phyloP scores from a whole-genome alignment of 352 stramenopile genomes.

The Phytopythium ostracodes region DNA sequence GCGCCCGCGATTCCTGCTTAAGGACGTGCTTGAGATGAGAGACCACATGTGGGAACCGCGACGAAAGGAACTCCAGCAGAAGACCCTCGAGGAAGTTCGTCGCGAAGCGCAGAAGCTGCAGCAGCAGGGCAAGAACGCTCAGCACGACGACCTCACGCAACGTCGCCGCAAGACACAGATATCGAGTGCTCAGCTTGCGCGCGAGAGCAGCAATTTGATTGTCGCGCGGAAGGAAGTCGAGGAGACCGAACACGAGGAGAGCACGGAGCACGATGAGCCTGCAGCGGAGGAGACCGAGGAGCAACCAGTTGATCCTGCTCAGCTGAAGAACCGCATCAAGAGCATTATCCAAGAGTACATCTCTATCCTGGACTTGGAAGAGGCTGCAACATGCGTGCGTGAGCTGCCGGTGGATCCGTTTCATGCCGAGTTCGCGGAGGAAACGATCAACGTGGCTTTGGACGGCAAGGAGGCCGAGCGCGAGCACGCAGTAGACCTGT shows the following conservation, averaged over 20 bases:
- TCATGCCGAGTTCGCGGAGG: constrained; percentile 65
- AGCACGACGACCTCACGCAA: constrained; percentile 74
- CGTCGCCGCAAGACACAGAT: constrained; percentile 76
- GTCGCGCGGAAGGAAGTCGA: constrained; percentile 38
- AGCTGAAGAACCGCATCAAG: constrained; percentile 79
- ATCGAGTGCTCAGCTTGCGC: constrained; percentile 73
- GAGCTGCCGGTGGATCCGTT: constrained; percentile 51
- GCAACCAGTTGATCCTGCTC: constrained; percentile 23
- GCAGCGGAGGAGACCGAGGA: constrained; percentile 13
- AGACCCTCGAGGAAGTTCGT: constrained; percentile 82
- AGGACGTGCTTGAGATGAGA: constrained; percentile 81
- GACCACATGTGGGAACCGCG: constrained; percentile 86
- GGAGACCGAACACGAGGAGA: constrained; percentile 2
- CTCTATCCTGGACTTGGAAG: constrained; percentile 75
- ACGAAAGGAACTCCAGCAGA: constrained; percentile 85
- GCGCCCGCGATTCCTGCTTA: constrained; percentile 74
- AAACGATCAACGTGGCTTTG: constrained; percentile 62
- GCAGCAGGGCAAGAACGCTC: constrained; percentile 82
- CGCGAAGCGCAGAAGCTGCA: constrained; percentile 80
- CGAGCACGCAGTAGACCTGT: constrained; percentile 62
- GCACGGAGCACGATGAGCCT: constrained; percentile 2
- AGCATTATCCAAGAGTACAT: constrained; percentile 84
- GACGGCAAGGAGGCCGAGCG: constrained; percentile 75
- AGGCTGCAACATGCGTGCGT: constrained; percentile 64
- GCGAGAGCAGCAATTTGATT: constrained; percentile 76